Conservation (phyloP, 2,329 filamentous ascomycete genomes). For the Microsporum audouinii region DNA sequence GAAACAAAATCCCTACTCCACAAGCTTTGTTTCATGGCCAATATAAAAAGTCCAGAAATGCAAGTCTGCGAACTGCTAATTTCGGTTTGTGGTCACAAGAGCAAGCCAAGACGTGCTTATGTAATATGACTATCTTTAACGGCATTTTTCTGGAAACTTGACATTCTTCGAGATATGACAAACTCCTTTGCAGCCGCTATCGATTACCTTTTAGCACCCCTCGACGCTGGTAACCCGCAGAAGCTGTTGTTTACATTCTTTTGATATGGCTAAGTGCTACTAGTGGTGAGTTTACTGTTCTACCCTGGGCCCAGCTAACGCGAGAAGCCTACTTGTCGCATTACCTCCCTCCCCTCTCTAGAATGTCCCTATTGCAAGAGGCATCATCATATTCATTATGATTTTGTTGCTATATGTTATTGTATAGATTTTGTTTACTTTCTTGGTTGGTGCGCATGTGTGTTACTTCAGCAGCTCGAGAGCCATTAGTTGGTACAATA, state of each 20-base stretch:
- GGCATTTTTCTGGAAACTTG: neutral
- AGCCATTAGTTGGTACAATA: neutral
- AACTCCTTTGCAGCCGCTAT: neutral
- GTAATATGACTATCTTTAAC: neutral
- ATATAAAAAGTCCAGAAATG: neutral
- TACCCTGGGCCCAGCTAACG: neutral
- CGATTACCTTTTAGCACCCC: neutral
- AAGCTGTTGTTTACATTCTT: neutral
- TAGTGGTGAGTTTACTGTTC: neutral
- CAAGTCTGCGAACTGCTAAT: neutral
- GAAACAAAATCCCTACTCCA: no score
- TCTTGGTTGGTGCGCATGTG: neutral
- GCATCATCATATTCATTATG: neutral
- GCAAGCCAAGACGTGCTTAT: neutral
- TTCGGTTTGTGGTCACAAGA: neutral
- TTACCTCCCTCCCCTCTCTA: neutral
- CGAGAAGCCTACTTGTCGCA: neutral
- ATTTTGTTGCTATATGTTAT: neutral
- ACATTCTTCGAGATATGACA: neutral
- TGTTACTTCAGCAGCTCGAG: neutral
- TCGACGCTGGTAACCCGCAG: neutral
- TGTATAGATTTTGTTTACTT: neutral
- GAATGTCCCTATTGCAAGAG: neutral
- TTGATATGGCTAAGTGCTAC: neutral
- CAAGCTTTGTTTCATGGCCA: no score